Base-by-base conservation (phyloP, 768 basidiomycete species). In the Mycena polygramma region DNA sequence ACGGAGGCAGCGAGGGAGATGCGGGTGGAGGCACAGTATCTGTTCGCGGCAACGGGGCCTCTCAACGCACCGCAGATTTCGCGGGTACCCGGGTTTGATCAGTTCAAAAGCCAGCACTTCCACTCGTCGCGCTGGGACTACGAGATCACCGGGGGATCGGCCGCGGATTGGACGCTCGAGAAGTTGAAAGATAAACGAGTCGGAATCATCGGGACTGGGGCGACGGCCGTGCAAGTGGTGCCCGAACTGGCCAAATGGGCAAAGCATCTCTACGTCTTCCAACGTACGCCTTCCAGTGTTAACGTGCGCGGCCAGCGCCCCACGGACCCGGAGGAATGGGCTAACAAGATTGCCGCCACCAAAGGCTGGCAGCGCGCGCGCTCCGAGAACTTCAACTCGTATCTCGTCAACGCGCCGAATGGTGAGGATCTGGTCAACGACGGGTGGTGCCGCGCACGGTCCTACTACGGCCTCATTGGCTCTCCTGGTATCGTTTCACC, bases 91-190 rank as follows among this genome's bases (percentile, higher is more conserved):
- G 67, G 67, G 15, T 55, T 74, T 37, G 64, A 72, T 1, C 10
- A 51, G 41, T 68, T 68, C 43, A 30, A 46, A n/a, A 63, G 70
- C 17, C 39, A 61, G 6, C 37, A 53, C 24, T 74, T 74, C 60
- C 70, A 71, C 58, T 69, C 73, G 19, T 60, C 73, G 37, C 71
- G 73, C 11, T 74, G 73, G 73, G 48, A 72, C 48, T 75, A 73
- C 43, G 55, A 30, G 1, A 59, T 52, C 48, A 67, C 60, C 19
- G 74, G 74, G 41, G 68, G 59, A 17, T 45, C 61, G 4, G 26
- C 19, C 20, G 14, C 4, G 2, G 58, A 60, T 17, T 53, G 41
- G 48, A 63, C 54, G 17, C 65, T 75, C 10, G 55, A 57, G 0
- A 65, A 62, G 17, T 49, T 73, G 37, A 69, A 65, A 39, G 64